phyloP scores from a whole-genome alignment of 2,329 filamentous ascomycete species.

The Nectriaceae sp. region DNA sequence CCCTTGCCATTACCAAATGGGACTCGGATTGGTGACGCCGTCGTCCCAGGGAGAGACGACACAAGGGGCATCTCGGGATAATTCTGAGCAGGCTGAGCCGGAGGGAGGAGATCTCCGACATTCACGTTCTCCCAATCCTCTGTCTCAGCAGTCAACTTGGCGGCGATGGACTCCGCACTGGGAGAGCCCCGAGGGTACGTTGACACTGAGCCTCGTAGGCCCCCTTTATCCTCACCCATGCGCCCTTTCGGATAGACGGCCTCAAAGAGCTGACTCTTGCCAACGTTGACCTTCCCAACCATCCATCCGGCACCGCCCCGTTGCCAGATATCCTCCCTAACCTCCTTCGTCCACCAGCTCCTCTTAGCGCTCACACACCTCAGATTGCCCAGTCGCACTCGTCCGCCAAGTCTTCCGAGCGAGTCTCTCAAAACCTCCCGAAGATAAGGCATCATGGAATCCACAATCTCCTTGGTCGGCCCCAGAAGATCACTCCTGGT shows the following conservation, averaged over 20 bases:
- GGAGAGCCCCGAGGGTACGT: constrained; percentile 16
- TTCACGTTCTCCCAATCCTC: constrained; percentile 32
- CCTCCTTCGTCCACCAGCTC: constrained; percentile 85
- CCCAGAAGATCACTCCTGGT: constrained; percentile 86
- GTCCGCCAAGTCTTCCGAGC: constrained; percentile 65
- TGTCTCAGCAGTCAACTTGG: constrained; percentile 26
- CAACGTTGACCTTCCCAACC: constrained; percentile 97
- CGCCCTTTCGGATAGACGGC: constrained; percentile 80
- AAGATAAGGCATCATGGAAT: constrained; percentile 83
- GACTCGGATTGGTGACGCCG: constrained; percentile 90
- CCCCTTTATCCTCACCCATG: constrained; percentile 38
- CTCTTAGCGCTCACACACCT: constrained; percentile 83
- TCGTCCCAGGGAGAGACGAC: constrained; percentile 87
- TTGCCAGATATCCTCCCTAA: constrained; percentile 84
- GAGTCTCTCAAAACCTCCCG: constrained; percentile 74
- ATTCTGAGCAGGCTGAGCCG: constrained; percentile 68
- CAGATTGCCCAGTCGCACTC: constrained; percentile 85
- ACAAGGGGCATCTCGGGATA: constrained; percentile 87
- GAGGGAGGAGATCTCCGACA: constrained; percentile 69
- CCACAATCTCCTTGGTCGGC: constrained; percentile 80
- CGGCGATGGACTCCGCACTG: constrained; percentile 27
- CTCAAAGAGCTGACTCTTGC: constrained; percentile 91
- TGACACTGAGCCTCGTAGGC: constrained; percentile 11
- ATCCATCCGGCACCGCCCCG: constrained; percentile 90
- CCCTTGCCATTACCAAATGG: constrained; percentile 85